Evolutionary conservation across 495 filamentous ascomycete species (phyloP), one percentile per base, ranked within the genome.

Genomic region (Penicillium flavigenum): DNA sequence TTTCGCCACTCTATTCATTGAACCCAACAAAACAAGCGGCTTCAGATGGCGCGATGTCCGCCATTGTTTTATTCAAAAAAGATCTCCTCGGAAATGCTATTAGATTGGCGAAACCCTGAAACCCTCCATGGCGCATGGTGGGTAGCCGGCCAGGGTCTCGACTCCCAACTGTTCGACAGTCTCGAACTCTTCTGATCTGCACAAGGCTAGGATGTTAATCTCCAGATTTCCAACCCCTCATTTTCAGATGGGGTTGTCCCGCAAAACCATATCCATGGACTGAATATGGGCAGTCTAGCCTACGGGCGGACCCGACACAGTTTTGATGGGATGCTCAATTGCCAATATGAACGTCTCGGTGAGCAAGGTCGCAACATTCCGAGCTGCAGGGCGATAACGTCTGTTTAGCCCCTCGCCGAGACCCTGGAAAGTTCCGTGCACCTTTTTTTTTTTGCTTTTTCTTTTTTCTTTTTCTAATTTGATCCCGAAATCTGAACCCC

Each of bases 371-470:
- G 57, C 52, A 60, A 58, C 63, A 63, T 68, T 57, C 43, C 56
- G 45, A 56, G 51, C 63, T 14, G 59, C 54, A 59, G 42, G 57
- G 42, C 59, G 62, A 65, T 58, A 56, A 65, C 60, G 65, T 62
- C 38, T 29, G 64, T 60, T 67, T 62, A 56, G 24, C 60, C 59
- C 60, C 51, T 47, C 39, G 31, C 12, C 36, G 32, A 51, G 43
- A 56, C 39, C 45, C 51, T 31, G 54, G 39, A 27, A 51, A 20
- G 20, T 41, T 63, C 59, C 57, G 57, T 62, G 53, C 59, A 47
- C 59, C 59, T 8, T 38, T 56, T 8, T 9, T 27, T 20, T 41
- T 27, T 48, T 11, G 31, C 19, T 43, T 48, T 47, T 31, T n/a
- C 32, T 45, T 36, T 22, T 29, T 24, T 22, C 1, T 36, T 34